Base-by-base conservation (phyloP, 1,284 basidiomycete species). In the Melampsora larici-populina region DNA sequence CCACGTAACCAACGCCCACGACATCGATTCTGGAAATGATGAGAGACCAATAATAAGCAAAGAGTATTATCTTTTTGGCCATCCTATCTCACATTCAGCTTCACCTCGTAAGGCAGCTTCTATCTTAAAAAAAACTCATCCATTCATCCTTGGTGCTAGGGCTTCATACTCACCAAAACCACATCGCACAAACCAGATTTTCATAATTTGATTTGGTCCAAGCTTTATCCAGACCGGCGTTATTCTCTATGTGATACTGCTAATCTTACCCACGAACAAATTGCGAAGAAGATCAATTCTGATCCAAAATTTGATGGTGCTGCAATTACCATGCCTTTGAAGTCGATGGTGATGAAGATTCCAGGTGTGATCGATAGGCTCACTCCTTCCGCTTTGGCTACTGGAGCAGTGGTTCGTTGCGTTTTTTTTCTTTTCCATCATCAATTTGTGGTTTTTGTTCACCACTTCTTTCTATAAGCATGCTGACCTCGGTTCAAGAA, bases 21-120 rank as follows among this genome's bases (percentile, higher is more conserved):
- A 15, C 43, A 46, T 46, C 43, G 43, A 46, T 46, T 46, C 43
- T 46, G 43, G 43, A 5, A 46, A 46, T 15, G 13, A 46, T 46
- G 58, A 60, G 21, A 60, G 29, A 26, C 58, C 29, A 15, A 24
- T 60, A 9, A 60, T 60, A 31, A 60, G 3, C 8, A 60, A 60
- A 60, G 24, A 31, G n/a, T 60, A 60, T 60, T 26, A 26, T 60
- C 58, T 60, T 31, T 60, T 60, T 60, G 58, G 58, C 18, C 58
- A 60, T 60, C 58, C 58, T 24, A 60, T 60, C n/a, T 24, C 58
- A 17, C 58, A 60, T 60, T 24, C 21, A 17, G 58, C 58, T 60
- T 24, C 58, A 26, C 58, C 58, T 31, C 29, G 58, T 60, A 60
- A 60, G 58, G 7, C 18, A n/a, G 24, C 24, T 24, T 55, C 18